These are phyloP conservation scores for Trypanosomatidae sp. DNA, from an alignment of 208 protist species.

Conservation along the genomic window DNA sequence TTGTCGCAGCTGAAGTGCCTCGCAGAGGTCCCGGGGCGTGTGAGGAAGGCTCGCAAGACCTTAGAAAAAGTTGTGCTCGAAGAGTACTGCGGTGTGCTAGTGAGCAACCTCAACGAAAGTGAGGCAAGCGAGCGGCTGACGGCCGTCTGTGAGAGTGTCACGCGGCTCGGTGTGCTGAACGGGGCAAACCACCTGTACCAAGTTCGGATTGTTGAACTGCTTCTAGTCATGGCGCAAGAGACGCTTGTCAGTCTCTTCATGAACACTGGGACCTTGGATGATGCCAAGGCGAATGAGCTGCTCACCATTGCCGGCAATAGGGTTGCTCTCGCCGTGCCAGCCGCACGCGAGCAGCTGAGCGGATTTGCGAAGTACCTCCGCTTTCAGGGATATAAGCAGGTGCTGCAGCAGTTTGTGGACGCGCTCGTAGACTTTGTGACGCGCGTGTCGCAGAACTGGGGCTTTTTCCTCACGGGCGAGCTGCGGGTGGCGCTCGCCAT, in stretches of 20 bases:
- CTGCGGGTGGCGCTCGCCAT: slow-evolving; percentile 18
- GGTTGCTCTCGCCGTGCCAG: slow-evolving; percentile 18
- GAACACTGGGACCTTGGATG: slow-evolving; percentile 39
- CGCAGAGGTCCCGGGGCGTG: slow-evolving; percentile 23
- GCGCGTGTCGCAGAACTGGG: slow-evolving; percentile 54
- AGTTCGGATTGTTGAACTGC: slow-evolving; percentile 16
- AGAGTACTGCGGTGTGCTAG: slow-evolving; percentile 25
- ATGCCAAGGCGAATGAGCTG: slow-evolving; percentile 61
- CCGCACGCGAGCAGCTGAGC: slow-evolving; percentile 22
- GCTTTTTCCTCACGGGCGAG: slow-evolving; percentile 41
- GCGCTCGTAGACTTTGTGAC: slow-evolving; percentile 45
- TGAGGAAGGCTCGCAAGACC: slow-evolving; percentile 16
- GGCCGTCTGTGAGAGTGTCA: slow-evolving; percentile 16
- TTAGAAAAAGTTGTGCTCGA: slow-evolving; percentile 31
- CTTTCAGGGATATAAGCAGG: slow-evolving; percentile 38
- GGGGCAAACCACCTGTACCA: slow-evolving; percentile 32
- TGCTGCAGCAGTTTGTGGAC: slow-evolving; percentile 47
- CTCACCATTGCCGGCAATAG: slow-evolving; percentile 38
- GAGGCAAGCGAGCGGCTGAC: slow-evolving; percentile 11
- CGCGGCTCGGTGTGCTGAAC: slow-evolving; percentile 44
- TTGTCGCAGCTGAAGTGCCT: slow-evolving; percentile 28
- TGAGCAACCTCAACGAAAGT: slow-evolving; percentile 11
- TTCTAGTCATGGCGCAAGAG: slow-evolving; percentile 50
- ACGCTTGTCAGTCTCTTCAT: slow-evolving; percentile 55
- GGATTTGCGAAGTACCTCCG: slow-evolving; percentile 16